These are phyloP conservation scores for Aegilops longissima DNA, from an alignment of 176 grass and related monocot genomes.

Conservation along the genomic window DNA sequence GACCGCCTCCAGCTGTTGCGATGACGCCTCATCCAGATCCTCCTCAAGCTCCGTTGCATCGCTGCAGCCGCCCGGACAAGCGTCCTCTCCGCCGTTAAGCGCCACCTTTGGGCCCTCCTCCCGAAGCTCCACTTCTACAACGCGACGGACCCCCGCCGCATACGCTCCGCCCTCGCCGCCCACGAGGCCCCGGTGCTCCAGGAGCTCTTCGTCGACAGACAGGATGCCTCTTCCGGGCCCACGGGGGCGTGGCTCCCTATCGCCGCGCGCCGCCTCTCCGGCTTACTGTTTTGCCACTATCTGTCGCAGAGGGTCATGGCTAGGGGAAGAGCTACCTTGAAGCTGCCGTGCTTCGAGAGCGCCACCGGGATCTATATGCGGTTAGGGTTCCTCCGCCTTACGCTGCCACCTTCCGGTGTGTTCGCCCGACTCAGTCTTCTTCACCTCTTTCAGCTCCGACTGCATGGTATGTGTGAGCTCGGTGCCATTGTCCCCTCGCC, in stretches of 20 bases:
- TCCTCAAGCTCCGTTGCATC: neutral
- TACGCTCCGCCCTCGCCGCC: neutral
- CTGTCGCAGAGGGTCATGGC: neutral
- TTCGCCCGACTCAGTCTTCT: neutral
- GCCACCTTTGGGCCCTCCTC: neutral
- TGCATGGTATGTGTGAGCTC: neutral
- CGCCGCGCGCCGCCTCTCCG: neutral
- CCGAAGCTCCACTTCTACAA: neutral
- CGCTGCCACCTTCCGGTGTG: neutral
- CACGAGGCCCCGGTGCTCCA: neutral
- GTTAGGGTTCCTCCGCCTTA: neutral
- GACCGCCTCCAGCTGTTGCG: neutral
- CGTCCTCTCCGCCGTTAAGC: neutral
- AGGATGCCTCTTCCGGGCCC: neutral
- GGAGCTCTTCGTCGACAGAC: neutral
- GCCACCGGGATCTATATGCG: neutral
- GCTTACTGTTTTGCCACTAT: neutral
- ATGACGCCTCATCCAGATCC: neutral
- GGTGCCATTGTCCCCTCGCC: neutral
- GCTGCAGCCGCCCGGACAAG: neutral
- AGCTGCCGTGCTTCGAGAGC: neutral
- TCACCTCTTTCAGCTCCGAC: neutral
- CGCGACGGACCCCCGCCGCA: neutral
- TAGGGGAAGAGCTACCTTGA: neutral
- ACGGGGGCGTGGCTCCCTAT: neutral